Evolutionary conservation across 2,329 filamentous ascomycete species (phyloP).

Genomic region (Monosporascus cannonballus): DNA sequence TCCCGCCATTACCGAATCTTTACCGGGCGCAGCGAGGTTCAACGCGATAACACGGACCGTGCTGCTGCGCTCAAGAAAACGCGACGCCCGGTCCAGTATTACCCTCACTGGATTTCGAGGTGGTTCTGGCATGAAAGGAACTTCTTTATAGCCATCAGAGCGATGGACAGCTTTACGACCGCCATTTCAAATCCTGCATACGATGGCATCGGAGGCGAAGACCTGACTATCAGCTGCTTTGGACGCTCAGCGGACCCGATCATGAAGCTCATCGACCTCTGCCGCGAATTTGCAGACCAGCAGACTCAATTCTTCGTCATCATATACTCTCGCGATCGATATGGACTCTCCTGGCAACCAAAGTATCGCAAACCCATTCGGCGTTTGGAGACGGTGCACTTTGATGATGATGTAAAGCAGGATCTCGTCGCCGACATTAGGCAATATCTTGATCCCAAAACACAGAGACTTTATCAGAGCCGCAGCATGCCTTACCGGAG

Average conservation of each 20-base stretch:
- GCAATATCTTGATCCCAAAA: constrained; percentile 43
- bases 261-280: constrained; percentile 37
- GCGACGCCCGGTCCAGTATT: constrained; percentile 34
- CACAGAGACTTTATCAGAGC: constrained; percentile 52
- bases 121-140: constrained; percentile 45
- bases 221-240: constrained; percentile 42
- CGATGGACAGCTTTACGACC: constrained; percentile 31
- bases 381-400: constrained; percentile 44
- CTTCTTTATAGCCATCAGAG: constrained; percentile 39
- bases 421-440: constrained; percentile 42
- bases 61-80: constrained; percentile 36
- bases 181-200: constrained; percentile 35
- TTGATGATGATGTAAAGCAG: constrained; percentile 39
- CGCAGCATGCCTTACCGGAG: constrained; percentile 61
- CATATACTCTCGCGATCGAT: constrained; percentile 39
- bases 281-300: constrained; percentile 41
- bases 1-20: constrained; percentile 32
- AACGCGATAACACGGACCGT: constrained; percentile 25
- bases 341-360: constrained; percentile 42
- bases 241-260: constrained; percentile 45
- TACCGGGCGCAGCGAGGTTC: constrained; percentile 36
- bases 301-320: constrained; percentile 45
- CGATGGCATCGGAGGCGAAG: constrained; percentile 39
- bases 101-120: constrained; percentile 36
- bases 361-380: constrained; percentile 43